Base-by-base conservation (phyloP, 2,329 filamentous ascomycete species). In the Fusarium lateritium region DNA sequence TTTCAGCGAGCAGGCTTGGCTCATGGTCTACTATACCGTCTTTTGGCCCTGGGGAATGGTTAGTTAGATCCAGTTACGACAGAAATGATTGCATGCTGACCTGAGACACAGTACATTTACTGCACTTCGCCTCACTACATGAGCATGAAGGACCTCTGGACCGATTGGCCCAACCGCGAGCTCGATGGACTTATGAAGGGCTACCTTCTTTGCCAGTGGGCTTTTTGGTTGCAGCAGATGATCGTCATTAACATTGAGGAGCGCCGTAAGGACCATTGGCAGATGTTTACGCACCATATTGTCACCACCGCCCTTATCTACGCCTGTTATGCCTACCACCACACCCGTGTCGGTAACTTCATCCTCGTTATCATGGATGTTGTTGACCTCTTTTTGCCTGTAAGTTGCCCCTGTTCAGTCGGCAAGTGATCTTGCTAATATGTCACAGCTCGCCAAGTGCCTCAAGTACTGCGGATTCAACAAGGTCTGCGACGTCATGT, bases 271-370 rank as follows among this genome's bases (percentile, higher is more conserved):
- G 96, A 99, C 75, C 92, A 98, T 80, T 92, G 89, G 83, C 95
- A 98, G 80, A 98, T 98, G 96, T 89, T 98, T 72, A 91, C 89
- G 19, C 96, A 98, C 79, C 96, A 99, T 82, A 88, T 98, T 77
- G 90, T 98, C 77, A 99, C 96, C 21, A 93, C 91, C 75, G 83
- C 85, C 7, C 88, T 99, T 44, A 90, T 99, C 69, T 89, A 90
- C 59, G 87, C 90, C 33, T 95, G 92, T 69, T 98, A 98, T 79
- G 88, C 90, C 70, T 97, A 97, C 78, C 91, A 95, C 76, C 90
- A 94, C 76, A 97, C 92, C 58, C 91, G 92, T 46, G 93, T 97
- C 28, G 95, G 94, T 56, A 96, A 94, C 76, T 86, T 97, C 47
- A 94, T 98, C 64, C 84, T 99, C 51, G 91, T 94, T 55, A 86